Evolutionary conservation across 805 yeast genomes (phyloP).

Genomic region (Candida sonorensis): DNA sequence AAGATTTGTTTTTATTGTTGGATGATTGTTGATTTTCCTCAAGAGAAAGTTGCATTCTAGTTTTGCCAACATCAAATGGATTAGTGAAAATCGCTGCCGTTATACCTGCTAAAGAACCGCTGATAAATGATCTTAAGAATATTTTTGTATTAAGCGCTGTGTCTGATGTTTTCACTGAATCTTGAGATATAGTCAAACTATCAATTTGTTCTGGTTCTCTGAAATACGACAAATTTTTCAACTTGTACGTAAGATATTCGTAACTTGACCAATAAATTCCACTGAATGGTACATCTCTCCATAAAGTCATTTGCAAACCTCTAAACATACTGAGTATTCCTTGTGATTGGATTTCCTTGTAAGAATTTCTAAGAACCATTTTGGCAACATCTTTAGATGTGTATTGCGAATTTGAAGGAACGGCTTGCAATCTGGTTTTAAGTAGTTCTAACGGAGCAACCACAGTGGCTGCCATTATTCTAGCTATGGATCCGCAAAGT

Average conservation of each 20-base stretch:
- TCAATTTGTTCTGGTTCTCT: constrained; percentile 18
- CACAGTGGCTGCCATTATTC: constrained; percentile 74
- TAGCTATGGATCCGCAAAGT: constrained; percentile 77
- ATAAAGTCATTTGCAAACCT: constrained; percentile 80
- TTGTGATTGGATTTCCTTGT: constrained; percentile 36
- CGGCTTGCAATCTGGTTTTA: constrained; percentile 87
- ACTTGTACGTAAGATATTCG: constrained; percentile 38
- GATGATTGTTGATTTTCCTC: constrained; percentile 19
- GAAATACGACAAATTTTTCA: constrained; percentile 23
- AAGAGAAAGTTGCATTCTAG: constrained; percentile 71
- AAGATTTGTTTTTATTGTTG: constrained; percentile 2
- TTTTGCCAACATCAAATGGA: constrained; percentile 97
- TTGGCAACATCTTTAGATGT: constrained; percentile 37
- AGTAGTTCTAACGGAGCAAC: constrained; percentile 85
- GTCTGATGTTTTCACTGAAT: constrained; percentile 6
- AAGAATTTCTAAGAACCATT: constrained; percentile 32
- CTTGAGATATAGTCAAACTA: too few relatives aligned
- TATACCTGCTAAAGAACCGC: constrained; percentile 81
- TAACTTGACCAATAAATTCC: constrained; percentile 92
- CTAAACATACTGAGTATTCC: constrained; percentile 70
- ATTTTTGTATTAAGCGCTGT: constrained; percentile 25
- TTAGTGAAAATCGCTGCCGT: constrained; percentile 84
- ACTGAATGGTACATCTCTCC: constrained; percentile 97
- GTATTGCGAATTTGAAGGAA: constrained; percentile 41
- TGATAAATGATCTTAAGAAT: constrained; percentile 58